Evolutionary conservation across 208 protist genomes (phyloP), one percentile per base, ranked within the genome.

Genomic region (Zelonia costaricensis): DNA sequence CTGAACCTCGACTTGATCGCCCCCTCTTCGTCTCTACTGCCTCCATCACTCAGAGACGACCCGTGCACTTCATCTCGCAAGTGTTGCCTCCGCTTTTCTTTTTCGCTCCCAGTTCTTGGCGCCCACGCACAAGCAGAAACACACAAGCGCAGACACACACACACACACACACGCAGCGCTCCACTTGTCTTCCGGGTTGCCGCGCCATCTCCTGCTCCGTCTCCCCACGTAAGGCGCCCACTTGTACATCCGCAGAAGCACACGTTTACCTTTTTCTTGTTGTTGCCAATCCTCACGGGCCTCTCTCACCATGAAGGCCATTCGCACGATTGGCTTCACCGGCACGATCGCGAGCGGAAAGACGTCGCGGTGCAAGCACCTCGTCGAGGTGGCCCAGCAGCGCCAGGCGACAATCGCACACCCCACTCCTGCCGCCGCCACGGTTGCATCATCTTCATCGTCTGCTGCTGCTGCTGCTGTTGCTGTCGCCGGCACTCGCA

Each of bases 301-400:
- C 12, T 20, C 25, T 9, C 30, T 43, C 13, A 2, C 40, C 4
- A 62, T 65, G 62, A 66, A 66, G 57, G 43, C 44, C 2, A 62
- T 75, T 12, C 53, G 48, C 44, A 68, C 61, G 0, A 76, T 93
- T 16, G 87, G 87, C 27, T 82, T 93, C 57, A 87, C 87, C 0
- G 87, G 87, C 42, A 86, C 79, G 36, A 93, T 93, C n/a, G 87
- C 83, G 12, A 89, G 81, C 52, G 87, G 87, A 7, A 93, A 93
- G 72, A 78, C 82, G 16, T 66, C 69, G 13, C 81, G 87, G 1
- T 92, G 86, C 62, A 58, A 74, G 20, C 86, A 76, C 46, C 64
- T 92, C 1, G 48, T 87, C 2, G 53, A 70, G 49, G 42, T 69
- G 5, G 78, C 85, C 0, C 28, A 58, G 40, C 20, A 30, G 25